phyloP scores from a whole-genome alignment of 164 flowering plant species.

The Chloranthus sessilifolius region DNA sequence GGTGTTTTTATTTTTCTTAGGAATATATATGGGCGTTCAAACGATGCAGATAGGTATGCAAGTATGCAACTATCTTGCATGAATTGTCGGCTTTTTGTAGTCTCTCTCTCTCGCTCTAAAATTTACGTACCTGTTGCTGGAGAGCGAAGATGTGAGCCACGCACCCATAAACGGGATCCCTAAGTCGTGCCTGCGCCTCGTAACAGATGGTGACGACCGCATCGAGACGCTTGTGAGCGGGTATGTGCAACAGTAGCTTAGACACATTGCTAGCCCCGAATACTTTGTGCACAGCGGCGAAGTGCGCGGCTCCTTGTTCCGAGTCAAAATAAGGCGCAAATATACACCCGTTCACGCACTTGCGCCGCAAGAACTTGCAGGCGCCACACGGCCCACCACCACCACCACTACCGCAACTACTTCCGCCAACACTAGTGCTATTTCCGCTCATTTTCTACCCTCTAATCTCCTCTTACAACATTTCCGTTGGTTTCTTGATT shows the following conservation, averaged over 20 bases:
- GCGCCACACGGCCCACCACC: constrained; percentile 93
- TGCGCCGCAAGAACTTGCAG: constrained; percentile 87
- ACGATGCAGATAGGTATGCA: no score
- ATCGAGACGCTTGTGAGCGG: constrained; percentile 67
- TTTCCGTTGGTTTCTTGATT: not conserved
- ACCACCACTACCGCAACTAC: constrained; percentile 30
- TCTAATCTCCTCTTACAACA: not conserved
- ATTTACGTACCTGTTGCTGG: constrained; percentile 79
- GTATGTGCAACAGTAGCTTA: constrained; percentile 73
- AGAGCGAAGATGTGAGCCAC: constrained; percentile 84
- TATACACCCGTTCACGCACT: constrained; percentile 80
- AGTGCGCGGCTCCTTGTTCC: constrained; percentile 90
- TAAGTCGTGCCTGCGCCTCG: constrained; percentile 86
- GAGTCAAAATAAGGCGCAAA: constrained; percentile 95
- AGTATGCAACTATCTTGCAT: no score
- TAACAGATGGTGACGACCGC: constrained; percentile 88
- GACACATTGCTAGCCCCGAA: constrained; percentile 97
- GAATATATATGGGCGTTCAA: no score
- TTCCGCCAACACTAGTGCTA: constrained; percentile 22
- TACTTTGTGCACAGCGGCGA: constrained; percentile 95
- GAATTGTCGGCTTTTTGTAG: no score
- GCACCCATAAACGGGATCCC: constrained; percentile 93
- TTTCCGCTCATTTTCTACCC: constrained; percentile 34
- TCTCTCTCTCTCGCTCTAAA: no score
- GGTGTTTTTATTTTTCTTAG: no score